These are phyloP conservation scores for Niebla homalea DNA, from an alignment of 495 filamentous ascomycete genomes.

Conservation along the genomic window DNA sequence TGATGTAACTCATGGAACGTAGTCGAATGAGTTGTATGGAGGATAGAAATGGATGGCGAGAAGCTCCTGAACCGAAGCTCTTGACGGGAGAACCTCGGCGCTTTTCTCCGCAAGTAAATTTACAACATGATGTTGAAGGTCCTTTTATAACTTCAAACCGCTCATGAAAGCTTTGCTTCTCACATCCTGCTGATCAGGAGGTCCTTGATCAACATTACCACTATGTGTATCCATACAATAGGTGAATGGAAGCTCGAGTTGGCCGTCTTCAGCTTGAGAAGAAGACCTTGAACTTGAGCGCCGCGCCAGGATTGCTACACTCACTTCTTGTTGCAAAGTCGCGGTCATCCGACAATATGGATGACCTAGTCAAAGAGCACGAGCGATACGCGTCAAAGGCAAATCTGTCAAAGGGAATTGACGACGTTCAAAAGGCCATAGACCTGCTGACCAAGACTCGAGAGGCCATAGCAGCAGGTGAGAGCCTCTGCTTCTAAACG, in stretches of 20 bases:
- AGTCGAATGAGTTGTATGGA: background rate
- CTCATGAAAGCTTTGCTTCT: too few relatives aligned
- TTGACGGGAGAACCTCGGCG: slow-evolving; percentile 6
- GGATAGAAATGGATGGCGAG: background rate
- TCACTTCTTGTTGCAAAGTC: background rate
- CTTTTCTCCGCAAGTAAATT: background rate
- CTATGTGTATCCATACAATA: too few relatives aligned
- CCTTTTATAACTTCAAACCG: too few relatives aligned
- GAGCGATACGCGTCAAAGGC: slow-evolving; percentile 51
- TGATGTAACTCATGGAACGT: too few relatives aligned
- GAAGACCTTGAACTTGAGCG: too few relatives aligned
- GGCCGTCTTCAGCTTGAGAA: too few relatives aligned
- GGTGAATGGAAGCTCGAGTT: too few relatives aligned
- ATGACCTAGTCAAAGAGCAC: slow-evolving; percentile 59
- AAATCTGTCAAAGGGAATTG: slow-evolving; percentile 55
- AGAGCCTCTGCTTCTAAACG: slow-evolving; percentile 2
- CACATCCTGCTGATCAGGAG: too few relatives aligned
- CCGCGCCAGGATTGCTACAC: too few relatives aligned
- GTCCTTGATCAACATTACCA: too few relatives aligned
- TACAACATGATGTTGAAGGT: background rate
- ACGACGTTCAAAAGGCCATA: slow-evolving; percentile 70
- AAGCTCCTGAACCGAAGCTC: background rate
- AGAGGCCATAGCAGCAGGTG: slow-evolving; percentile 54
- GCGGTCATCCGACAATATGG: slow-evolving; percentile 35
- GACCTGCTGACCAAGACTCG: slow-evolving; percentile 59